Conservation (phyloP, 768 basidiomycete genomes). For the Suillus subalutaceus region DNA sequence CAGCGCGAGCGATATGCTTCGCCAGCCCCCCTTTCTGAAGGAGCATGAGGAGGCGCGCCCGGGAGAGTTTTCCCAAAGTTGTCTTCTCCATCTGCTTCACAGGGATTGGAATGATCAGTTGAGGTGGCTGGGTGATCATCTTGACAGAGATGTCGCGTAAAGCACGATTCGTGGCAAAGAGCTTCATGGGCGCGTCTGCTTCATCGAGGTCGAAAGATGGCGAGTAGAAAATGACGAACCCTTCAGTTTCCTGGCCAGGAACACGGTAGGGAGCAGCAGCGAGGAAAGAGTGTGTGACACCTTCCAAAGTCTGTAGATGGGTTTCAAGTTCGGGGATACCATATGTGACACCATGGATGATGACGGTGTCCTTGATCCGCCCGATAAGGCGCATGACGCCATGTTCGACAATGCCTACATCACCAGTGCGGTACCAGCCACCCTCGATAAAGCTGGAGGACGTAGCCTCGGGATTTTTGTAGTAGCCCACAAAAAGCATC, state of each 20-base stretch:
- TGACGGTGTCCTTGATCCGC: conserved; percentile 42
- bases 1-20: conserved; percentile 32
- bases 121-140: conserved; percentile 38
- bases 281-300: conserved; percentile 36
- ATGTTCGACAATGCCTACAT: conserved; percentile 43
- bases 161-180: conserved; percentile 31
- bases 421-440: conserved; percentile 64
- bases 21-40: conserved; percentile 39
- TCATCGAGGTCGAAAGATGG: conserved; percentile 26
- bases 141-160: conserved; percentile 33
- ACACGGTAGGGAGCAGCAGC: conserved; percentile 40
- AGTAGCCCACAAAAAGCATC: conserved; percentile 46
- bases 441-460: conserved; percentile 46
- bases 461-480: conserved; percentile 51
- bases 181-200: conserved; percentile 26
- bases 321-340: conserved; percentile 38
- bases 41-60: conserved; percentile 37
- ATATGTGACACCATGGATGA: conserved; percentile 43
- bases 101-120: conserved; percentile 42
- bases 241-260: conserved; percentile 41
- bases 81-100: conserved; percentile 43
- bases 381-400: conserved; percentile 39
- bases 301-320: conserved; percentile 40
- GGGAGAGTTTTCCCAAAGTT: conserved; percentile 48
- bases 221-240: conserved; percentile 43